Evolutionary conservation across 345 rosid genomes (phyloP).

Genomic region (Linum tenue): DNA sequence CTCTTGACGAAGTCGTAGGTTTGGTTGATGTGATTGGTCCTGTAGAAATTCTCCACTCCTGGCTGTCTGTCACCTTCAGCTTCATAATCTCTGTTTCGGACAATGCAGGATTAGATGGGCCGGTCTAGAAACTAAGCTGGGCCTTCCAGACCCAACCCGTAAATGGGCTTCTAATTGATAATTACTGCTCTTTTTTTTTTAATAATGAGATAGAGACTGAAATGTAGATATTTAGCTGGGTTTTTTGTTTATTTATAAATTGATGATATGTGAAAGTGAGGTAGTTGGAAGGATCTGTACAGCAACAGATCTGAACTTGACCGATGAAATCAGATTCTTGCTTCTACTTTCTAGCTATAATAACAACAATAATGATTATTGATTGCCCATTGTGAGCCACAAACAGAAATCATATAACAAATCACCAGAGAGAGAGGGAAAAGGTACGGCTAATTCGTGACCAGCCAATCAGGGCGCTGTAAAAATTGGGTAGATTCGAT

Average conservation of each 20-base stretch:
- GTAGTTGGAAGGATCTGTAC: too few species aligned
- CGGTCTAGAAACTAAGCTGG: neutral
- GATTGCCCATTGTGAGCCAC: too few species aligned
- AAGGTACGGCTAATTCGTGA: too few species aligned
- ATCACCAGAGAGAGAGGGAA: neutral
- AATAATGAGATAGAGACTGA: too few species aligned
- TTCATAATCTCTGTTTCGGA: slow-evolving; percentile 48
- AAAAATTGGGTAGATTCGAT: neutral
- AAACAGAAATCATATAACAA: too few species aligned
- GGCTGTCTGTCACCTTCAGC: slow-evolving; percentile 63
- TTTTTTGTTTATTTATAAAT: neutral
- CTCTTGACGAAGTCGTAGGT: slow-evolving; percentile 56
- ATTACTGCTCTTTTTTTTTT: too few species aligned
- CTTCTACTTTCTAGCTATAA: neutral
- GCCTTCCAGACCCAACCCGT: neutral
- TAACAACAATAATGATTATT: too few species aligned
- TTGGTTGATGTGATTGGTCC: slow-evolving; percentile 63
- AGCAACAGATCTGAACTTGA: neutral
- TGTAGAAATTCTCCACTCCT: slow-evolving; percentile 68
- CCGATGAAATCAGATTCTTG: neutral
- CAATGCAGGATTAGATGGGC: neutral
- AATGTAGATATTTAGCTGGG: too few species aligned
- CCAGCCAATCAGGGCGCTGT: too few species aligned
- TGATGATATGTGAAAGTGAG: neutral
- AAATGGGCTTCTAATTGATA: too few species aligned